phyloP scores from a whole-genome alignment of 148 eudicot genomes.

The Dysphania ambrosioides region DNA sequence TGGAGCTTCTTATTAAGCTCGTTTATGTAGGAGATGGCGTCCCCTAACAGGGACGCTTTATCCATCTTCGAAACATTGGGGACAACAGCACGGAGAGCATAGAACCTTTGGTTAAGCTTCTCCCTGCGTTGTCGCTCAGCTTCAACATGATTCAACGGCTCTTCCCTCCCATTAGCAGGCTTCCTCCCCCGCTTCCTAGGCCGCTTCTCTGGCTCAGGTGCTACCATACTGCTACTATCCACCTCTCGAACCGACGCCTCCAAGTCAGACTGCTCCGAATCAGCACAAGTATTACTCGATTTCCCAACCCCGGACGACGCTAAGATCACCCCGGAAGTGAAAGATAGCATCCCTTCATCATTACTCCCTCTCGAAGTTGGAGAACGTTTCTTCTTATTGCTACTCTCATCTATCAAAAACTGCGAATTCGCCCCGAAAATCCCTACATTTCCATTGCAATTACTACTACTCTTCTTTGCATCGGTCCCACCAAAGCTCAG shows the following conservation, averaged over 20 bases:
- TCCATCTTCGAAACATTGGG: slow-evolving; percentile 99
- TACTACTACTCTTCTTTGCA: slow-evolving; percentile 27
- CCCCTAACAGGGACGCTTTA: slow-evolving; percentile 87
- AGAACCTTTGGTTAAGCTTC: slow-evolving; percentile 90
- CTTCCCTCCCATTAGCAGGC: slow-evolving; percentile 93
- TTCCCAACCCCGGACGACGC: slow-evolving; percentile 43
- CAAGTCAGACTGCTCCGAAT: slow-evolving; percentile 75
- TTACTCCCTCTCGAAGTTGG: slow-evolving; percentile 52
- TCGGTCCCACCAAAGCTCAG: slow-evolving; percentile 56
- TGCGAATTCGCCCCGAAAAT: slow-evolving; percentile 35
- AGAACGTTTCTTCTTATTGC: slow-evolving; percentile 58
- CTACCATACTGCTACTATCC: slow-evolving; percentile 60
- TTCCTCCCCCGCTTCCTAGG: slow-evolving; percentile 85
- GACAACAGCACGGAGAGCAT: slow-evolving; percentile 77
- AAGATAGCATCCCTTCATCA: slow-evolving; percentile 82
- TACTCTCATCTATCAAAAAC: slow-evolving; percentile 38
- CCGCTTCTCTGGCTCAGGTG: slow-evolving; percentile 57
- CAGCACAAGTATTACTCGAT: slow-evolving; percentile 34
- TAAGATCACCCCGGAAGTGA: slow-evolving; percentile 58
- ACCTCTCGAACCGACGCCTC: slow-evolving; percentile 74
- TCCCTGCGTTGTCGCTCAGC: slow-evolving; percentile 92
- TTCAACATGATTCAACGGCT: slow-evolving; percentile 90
- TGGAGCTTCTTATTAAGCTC: slow-evolving; percentile 66
- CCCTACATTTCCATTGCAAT: slow-evolving; percentile 1
- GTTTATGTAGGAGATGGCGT: slow-evolving; percentile 75